Evolutionary conservation across 176 grass and related monocot species (phyloP), one percentile per base, ranked within the genome.

Genomic region (Carex scoparia): DNA sequence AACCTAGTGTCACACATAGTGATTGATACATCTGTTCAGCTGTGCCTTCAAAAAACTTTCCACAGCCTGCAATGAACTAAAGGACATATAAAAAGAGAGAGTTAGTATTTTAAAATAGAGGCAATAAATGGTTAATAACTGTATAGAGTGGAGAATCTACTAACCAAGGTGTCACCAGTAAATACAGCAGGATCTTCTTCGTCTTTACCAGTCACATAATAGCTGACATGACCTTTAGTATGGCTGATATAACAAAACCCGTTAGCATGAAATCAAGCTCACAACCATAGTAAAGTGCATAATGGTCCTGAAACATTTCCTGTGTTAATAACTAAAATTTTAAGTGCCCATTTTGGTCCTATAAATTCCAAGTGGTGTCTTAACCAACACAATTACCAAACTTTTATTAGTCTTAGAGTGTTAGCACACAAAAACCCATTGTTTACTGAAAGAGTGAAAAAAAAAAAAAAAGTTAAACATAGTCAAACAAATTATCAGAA

Each of bases 11-110:
- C 51, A 94, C 88, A 83, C 91, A 87, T 62, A 98, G 85, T 33
- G 95, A 98, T 83, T 98, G 92, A 66, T 98, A 88, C 95, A 98
- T 98, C 84, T 98, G 91, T 81, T 98, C 95, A 56, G 95, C 91
- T 57, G 95, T 92, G 32, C 95, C 95, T 86, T 98, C 95, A 72
- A 98, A 98, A 89, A 98, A 98, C 77, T 85, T 98, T 7, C 93
- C 95, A 68, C 95, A 98, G 19, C 95, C 95, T 84, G 93, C 95
- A 82, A 98, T 88, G 78, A 98, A 98, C 95, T 98, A 82, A 16
- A 81, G 62, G 19, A 61, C 0, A 51, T 2, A 51, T 10, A 80
- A 48, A 23, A 32, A 9, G 28, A 71, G 68, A 7, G 82, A 11
- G 40, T 81, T 63, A 85, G 49, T 54, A 54, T 67, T 33, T 73